phyloP scores from a whole-genome alignment of 2,329 filamentous ascomycete genomes.

The Aspergillus japonicus region DNA sequence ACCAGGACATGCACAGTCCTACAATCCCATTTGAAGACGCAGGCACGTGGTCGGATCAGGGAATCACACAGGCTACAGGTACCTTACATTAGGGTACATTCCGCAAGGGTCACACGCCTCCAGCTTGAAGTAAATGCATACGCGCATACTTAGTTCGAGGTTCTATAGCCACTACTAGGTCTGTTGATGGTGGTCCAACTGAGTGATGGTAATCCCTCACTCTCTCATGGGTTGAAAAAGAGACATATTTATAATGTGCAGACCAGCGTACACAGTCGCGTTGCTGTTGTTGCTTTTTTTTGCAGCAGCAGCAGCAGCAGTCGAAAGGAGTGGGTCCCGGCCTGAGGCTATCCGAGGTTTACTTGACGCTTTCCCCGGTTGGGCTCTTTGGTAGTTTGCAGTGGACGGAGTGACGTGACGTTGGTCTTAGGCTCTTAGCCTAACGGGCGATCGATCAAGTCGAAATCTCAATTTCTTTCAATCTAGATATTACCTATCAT shows the following conservation, averaged over 20 bases:
- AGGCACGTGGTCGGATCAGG: constrained; percentile 12
- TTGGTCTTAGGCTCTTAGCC: neutral
- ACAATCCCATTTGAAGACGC: neutral
- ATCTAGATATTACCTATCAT: neutral
- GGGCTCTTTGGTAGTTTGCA: neutral
- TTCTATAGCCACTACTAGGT: neutral
- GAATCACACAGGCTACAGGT: constrained; percentile 9
- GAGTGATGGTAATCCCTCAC: no score
- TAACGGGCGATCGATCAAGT: neutral
- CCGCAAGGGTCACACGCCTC: neutral
- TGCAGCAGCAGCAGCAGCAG: no score
- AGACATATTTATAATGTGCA: neutral
- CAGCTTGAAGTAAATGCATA: neutral
- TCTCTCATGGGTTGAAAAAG: neutral
- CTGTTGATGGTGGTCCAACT: neutral
- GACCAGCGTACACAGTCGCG: neutral
- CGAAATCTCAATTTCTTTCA: neutral
- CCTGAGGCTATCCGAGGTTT: constrained; percentile 9
- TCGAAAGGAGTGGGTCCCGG: neutral
- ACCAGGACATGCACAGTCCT: neutral
- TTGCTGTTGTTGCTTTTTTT: neutral
- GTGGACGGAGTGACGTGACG: constrained; percentile 7
- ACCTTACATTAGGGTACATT: constrained; percentile 5
- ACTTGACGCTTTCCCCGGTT: constrained; percentile 14
- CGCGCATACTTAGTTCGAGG: neutral